Percentiles rank a stretch among this genome's conserved stretches.
Conservation (phyloP, 179 eudicot genomes). For the Drosera spatulata region DNA sequence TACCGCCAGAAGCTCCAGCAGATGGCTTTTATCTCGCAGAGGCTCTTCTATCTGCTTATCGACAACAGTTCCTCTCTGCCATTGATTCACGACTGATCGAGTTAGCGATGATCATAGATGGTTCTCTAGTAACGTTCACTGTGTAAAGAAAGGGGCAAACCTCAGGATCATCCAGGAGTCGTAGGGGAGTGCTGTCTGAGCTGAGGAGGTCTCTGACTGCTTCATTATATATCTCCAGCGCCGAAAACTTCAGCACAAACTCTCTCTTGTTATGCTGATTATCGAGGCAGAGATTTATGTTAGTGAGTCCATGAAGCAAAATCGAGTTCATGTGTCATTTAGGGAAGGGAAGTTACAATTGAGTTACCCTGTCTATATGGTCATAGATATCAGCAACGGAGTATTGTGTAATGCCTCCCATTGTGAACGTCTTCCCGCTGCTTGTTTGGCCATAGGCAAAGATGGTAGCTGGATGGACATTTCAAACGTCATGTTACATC, state of each 20-base stretch:
- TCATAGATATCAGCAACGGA: slow-evolving; percentile 84
- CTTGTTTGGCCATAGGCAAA: slow-evolving; percentile 98
- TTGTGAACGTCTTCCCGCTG: slow-evolving; percentile 95
- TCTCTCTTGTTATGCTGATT: slow-evolving; percentile 45
- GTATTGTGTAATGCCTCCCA: slow-evolving; percentile 66
- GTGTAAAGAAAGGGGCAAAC: slow-evolving; percentile 10
- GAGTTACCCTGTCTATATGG: slow-evolving; percentile 48
- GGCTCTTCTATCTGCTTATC: slow-evolving; percentile 49
- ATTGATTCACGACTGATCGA: too few species aligned
- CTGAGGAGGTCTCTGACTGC: slow-evolving; percentile 48
- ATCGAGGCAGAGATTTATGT: background rate
- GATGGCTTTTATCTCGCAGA: slow-evolving; percentile 42
- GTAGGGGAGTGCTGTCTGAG: slow-evolving; percentile 32
- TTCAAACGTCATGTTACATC: background rate
- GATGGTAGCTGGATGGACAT: slow-evolving; percentile 53
- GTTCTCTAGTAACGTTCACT: background rate
- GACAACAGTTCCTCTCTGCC: slow-evolving; percentile 48
- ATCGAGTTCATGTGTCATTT: background rate
- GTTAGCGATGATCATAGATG: background rate
- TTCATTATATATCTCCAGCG: slow-evolving; percentile 57
- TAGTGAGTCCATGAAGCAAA: background rate
- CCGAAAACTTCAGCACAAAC: slow-evolving; percentile 53
- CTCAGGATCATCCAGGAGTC: slow-evolving; percentile 55
- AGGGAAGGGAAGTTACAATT: too few species aligned
- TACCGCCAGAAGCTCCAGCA: slow-evolving; percentile 39